These are phyloP conservation scores for Astrothelium macrocarpum DNA, from an alignment of 495 filamentous ascomycete species.

Conservation along the genomic window DNA sequence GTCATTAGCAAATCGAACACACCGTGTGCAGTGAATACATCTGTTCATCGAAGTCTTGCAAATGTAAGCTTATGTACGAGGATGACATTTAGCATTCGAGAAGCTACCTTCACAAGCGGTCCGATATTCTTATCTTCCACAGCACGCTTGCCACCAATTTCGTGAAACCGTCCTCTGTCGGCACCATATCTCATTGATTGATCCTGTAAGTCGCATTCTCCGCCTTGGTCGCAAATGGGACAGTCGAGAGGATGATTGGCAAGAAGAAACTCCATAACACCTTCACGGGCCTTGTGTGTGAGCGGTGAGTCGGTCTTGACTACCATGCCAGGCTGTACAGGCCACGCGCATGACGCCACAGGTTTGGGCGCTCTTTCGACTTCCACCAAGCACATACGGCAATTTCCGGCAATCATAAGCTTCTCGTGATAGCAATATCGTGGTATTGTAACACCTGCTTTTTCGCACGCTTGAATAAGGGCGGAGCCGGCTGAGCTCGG, in stretches of 20 bases:
- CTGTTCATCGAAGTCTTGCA: slow-evolving; percentile 91
- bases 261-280: slow-evolving; percentile 96
- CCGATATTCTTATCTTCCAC: slow-evolving; percentile 99
- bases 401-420: slow-evolving; percentile 97
- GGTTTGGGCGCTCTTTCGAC: slow-evolving; percentile 93
- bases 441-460: slow-evolving; percentile 83
- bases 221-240: slow-evolving; percentile 94
- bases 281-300: slow-evolving; percentile 93
- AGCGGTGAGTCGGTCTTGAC: slow-evolving; percentile 96
- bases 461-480: slow-evolving; percentile 97
- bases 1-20: slow-evolving; percentile 95
- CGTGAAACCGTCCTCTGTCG: slow-evolving; percentile 93
- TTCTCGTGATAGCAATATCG: slow-evolving; percentile 99
- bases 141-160: slow-evolving; percentile 85
- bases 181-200: slow-evolving; percentile 98
- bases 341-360: slow-evolving; percentile 97
- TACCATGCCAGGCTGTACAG: slow-evolving; percentile 95
- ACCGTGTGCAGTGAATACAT: slow-evolving; percentile 98
- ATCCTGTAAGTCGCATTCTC: slow-evolving; percentile 97
- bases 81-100: background rate
- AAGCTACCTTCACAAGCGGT: slow-evolving; percentile 71
- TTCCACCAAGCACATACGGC: slow-evolving; percentile 98
- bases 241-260: slow-evolving; percentile 97
- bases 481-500: slow-evolving; percentile 65
- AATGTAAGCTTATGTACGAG: slow-evolving; percentile 9